A percentile compares a stretch with the other conserved stretches of the same genome.
These are phyloP conservation scores for Cercospora sp. DNA, from an alignment of 2,329 filamentous ascomycete genomes.

Conservation along the genomic window DNA sequence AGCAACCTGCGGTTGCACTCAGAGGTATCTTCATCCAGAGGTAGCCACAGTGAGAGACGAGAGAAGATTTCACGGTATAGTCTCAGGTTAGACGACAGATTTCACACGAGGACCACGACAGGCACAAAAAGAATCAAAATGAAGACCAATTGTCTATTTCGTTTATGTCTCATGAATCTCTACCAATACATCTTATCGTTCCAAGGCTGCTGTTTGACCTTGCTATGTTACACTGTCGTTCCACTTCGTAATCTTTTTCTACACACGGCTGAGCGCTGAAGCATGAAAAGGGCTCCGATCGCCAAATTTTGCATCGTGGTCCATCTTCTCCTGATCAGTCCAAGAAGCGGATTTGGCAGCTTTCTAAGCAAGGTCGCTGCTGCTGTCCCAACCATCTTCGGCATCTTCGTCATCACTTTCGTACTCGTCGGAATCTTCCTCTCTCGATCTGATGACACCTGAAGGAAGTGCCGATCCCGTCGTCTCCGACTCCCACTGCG, in stretches of 20 bases:
- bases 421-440: constrained; percentile 16
- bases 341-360: not conserved
- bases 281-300: not conserved
- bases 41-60: not conserved
- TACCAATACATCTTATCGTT: not conserved
- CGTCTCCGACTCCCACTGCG: constrained; percentile 8
- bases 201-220: constrained; percentile 3
- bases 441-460: constrained; percentile 6
- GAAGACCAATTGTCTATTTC: not conserved
- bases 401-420: constrained; percentile 15
- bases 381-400: constrained; percentile 14
- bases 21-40: not conserved
- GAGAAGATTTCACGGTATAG: not conserved
- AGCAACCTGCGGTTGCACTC: not conserved
- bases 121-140: not conserved
- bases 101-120: not conserved
- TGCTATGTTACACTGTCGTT: constrained; percentile 2
- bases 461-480: constrained; percentile 2
- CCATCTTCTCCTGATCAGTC: not conserved
- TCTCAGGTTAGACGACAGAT: not conserved
- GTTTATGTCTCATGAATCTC: not conserved
- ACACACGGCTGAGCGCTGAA: not conserved
- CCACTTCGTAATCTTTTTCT: not conserved
- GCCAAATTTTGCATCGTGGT: not conserved
- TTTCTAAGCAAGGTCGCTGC: constrained; percentile 4